Conservation (phyloP, 78 protist genomes). For the Dictyostelium capitatum region DNA sequence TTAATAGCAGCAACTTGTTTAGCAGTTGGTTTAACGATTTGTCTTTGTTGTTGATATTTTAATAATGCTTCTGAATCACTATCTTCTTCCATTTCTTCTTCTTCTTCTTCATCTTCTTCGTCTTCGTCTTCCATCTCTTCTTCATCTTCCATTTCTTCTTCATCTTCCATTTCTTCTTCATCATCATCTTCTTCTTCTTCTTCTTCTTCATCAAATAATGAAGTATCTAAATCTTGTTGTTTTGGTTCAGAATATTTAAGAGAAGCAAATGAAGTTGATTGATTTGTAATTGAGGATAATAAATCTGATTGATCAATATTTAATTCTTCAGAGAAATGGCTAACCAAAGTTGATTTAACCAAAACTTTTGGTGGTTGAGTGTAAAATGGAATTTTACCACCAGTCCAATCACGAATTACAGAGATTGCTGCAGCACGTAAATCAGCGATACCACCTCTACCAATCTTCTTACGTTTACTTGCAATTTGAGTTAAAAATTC, state of each 20-base stretch:
- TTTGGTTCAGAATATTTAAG: conserved; percentile 27
- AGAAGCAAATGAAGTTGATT: conserved; percentile 11
- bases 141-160: conserved; percentile 16
- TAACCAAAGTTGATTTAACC: conserved; percentile 32
- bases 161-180: conserved; percentile 64
- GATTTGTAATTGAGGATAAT: not conserved
- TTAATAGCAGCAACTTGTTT: conserved; percentile 3
- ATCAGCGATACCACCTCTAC: conserved; percentile 68
- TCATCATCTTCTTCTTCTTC: conserved; percentile 71
- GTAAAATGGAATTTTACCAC: conserved; percentile 83
- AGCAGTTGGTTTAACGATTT: not conserved
- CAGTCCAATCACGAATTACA: conserved; percentile 83
- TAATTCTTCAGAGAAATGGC: conserved; percentile 49
- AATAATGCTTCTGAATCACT: conserved; percentile 7
- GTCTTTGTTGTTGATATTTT: conserved; percentile 22
- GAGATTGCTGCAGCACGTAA: conserved; percentile 45
- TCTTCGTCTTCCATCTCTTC: conserved; percentile 62
- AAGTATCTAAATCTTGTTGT: conserved; percentile 14
- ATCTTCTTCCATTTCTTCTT: conserved; percentile 51
- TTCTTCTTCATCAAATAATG: conserved; percentile 66
- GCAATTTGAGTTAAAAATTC: conserved; percentile 67
- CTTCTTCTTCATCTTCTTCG: conserved; percentile 65
- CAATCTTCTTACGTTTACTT: conserved; percentile 49
- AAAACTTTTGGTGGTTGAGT: conserved; percentile 69
- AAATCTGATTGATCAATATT: conserved; percentile 68